A percentile compares a stretch with the other conserved stretches of the same genome.
These are phyloP conservation scores for Peniophora sp. DNA, from an alignment of 1,284 basidiomycete species.

Conservation along the genomic window DNA sequence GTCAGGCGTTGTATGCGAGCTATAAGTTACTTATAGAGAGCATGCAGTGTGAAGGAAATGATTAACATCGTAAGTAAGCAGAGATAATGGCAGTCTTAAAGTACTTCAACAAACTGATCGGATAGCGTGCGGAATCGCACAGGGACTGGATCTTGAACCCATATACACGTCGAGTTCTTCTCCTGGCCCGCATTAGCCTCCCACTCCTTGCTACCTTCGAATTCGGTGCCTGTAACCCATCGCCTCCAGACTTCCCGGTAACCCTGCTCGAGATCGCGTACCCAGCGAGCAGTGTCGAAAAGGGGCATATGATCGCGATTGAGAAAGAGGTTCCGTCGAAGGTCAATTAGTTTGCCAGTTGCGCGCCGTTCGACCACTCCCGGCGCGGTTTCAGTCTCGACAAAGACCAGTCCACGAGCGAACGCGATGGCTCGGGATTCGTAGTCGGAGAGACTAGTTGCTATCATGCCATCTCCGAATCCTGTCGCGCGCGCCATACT, in stretches of 20 bases:
- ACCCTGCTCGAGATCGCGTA: constrained; percentile 44
- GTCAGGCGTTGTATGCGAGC: no score
- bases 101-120: no score
- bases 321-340: constrained; percentile 42
- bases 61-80: no score
- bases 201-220: constrained; percentile 30
- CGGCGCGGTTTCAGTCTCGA: constrained; percentile 12
- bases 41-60: no score
- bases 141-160: not conserved
- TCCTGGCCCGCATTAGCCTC: constrained; percentile 22
- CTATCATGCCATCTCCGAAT: constrained; percentile 47
- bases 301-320: constrained; percentile 38
- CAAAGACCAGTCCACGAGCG: constrained; percentile 30
- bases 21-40: no score
- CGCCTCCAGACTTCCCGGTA: constrained; percentile 44
- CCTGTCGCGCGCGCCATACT: constrained; percentile 52
- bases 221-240: constrained; percentile 46
- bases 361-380: constrained; percentile 13
- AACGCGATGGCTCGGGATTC: constrained; percentile 45
- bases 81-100: no score
- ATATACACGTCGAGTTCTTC: constrained; percentile 29
- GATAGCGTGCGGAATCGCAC: not conserved
- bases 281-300: constrained; percentile 53
- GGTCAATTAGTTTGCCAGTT: constrained; percentile 30
- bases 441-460: constrained; percentile 39